Evolutionary conservation across 208 protist species (phyloP), one percentile per base, ranked within the genome.

Genomic region (Herpetomonas muscarum): DNA sequence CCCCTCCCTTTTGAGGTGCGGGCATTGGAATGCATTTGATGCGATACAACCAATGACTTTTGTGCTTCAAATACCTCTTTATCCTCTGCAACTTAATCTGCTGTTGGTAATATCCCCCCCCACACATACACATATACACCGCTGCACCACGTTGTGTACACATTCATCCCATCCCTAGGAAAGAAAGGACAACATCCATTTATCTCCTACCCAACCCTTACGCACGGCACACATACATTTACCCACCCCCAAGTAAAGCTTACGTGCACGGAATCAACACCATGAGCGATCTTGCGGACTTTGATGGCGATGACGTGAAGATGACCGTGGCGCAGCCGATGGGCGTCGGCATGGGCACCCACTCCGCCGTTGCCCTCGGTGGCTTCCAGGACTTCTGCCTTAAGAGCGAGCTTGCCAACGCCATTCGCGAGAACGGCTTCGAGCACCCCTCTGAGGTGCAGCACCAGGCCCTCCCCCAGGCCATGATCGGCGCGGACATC

Each of bases 351-450:
- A 85, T 90, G 75, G 83, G 82, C 54, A 90, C 85, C 21, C 85
- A 96, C 85, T 89, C 81, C 63, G 83, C 90, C 53, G 89, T 97
- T 7, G 89, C 95, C 41, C 81, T 94, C 32, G 90, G 93, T 26
- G 94, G 94, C 53, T 99, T 99, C 79, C 78, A 97, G 61, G 99
- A 99, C 75, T 99, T 99, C 64, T 87, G 99, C 37, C 87, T 99
- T 26, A 99, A 99, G 79, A 98, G 97, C 55, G 98, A 99, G 70
- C 70, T 99, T 1, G 74, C 98, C 6, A 93, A 97, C 54, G 97
- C 98, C 34, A 99, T 99, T 56, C 82, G 84, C 26, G 90, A 96
- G 74, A 93, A 94, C 74, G 89, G 89, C 67, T 95, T 96, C 67
- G 88, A 96, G 79, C 89, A 96, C 69, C 91, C 88, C 25, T 88